These are phyloP conservation scores for Neobulgaria alba DNA, from an alignment of 2,329 filamentous ascomycete species.

Conservation along the genomic window DNA sequence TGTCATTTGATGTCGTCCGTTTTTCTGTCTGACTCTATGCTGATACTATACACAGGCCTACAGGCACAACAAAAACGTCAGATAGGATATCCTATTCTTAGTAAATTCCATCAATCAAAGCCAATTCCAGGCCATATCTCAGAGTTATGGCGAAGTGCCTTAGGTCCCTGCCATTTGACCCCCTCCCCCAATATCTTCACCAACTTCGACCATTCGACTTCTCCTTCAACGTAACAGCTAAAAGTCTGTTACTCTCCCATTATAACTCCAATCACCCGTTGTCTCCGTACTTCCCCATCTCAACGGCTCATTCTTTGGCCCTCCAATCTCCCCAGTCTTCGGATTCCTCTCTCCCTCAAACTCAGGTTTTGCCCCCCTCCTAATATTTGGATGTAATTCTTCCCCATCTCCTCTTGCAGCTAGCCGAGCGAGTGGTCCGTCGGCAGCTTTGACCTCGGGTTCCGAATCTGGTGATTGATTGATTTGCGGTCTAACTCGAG, in stretches of 20 bases:
- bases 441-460: constrained; percentile 20
- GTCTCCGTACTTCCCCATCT: constrained; percentile 70
- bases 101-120: too few relatives aligned
- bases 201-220: too few relatives aligned
- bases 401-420: constrained; percentile 51
- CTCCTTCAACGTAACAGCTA: too few relatives aligned
- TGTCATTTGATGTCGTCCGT: too few relatives aligned
- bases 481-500: constrained; percentile 31
- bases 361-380: constrained; percentile 74
- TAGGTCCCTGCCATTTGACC: too few relatives aligned
- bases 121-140: too few relatives aligned
- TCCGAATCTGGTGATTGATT: constrained; percentile 38
- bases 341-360: constrained; percentile 91
- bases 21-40: too few relatives aligned
- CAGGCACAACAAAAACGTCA: too few relatives aligned
- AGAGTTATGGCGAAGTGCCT: too few relatives aligned
- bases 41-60: too few relatives aligned
- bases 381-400: constrained; percentile 61
- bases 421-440: constrained; percentile 33
- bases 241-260: constrained; percentile 92
- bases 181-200: too few relatives aligned
- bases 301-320: constrained; percentile 93
- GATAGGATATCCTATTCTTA: too few relatives aligned
- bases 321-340: constrained; percentile 88
- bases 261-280: constrained; percentile 72